Base-by-base conservation (phyloP, 768 basidiomycete genomes). In the Mrakia blollopis region DNA sequence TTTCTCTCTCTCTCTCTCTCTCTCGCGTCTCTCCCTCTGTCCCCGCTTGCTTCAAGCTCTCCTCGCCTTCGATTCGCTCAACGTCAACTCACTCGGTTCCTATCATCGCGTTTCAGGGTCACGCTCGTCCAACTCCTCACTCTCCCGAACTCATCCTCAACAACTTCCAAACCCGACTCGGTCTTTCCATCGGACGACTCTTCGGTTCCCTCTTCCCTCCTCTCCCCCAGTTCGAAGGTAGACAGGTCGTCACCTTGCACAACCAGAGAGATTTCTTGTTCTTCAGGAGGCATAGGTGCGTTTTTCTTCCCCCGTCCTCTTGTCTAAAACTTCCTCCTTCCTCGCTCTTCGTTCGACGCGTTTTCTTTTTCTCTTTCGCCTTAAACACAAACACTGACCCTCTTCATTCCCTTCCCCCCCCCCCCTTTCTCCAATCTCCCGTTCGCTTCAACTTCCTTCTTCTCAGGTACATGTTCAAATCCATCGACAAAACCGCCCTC, bases 241-340 rank as follows among this genome's bases (percentile, higher is more conserved):
- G 97, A 41, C 97, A 99, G 83, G 95, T 98, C 14, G 95, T 98
- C 18, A 97, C 96, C 3, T 86, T 98, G 28, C 97, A 98, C 82
- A 98, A 98, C 81, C 94, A 97, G 83, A 89, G 97, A 67, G 97
- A 99, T 85, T 99, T 98, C 84, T 85, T 99, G 76, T 99, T 99
- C 86, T 96, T 99, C 86, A 86, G 97, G 79, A 87, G 97, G 76
- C 97, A 98, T 86, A 88, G 97, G 90, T 96, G 78, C 72, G 88
- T 81, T 41, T 28, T n/a, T 2, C 32, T 28, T 21, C 57, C 60
- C 23, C 28, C 18, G 9, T 0, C n/a, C 4, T 35, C 18, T 23
- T 60, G 18, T 16, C 44, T 47, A n/a, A 25, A 21, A 21, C 30
- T 23, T 50, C 47, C 3, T 18, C 11, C 39, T 11, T 41, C 39